Percentiles rank a stretch among this genome's conserved stretches.
Conservation (phyloP, 2,329 filamentous ascomycete species). For the Thielaviopsis punctulata region DNA sequence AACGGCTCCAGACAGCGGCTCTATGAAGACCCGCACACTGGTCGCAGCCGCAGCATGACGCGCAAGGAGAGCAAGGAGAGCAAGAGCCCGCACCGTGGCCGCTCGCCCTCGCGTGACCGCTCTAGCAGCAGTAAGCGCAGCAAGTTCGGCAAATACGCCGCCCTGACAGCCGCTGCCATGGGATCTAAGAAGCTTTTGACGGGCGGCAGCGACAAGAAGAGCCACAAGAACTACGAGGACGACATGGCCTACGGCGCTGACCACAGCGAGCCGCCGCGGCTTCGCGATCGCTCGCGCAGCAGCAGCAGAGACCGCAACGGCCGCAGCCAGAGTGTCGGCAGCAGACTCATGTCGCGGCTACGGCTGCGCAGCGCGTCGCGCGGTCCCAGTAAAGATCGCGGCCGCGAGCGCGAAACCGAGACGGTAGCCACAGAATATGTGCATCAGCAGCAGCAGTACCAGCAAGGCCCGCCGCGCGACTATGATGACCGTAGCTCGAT, state of each 20-base stretch:
- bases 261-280: constrained; percentile 35
- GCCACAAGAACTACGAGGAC: constrained; percentile 2
- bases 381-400: constrained; percentile 16
- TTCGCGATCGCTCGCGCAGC: constrained; percentile 22
- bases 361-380: constrained; percentile 26
- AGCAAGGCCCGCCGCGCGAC: constrained; percentile 20
- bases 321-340: constrained; percentile 27
- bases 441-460: constrained; percentile 35
- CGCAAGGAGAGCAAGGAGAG: constrained; percentile 20
- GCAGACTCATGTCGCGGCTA: neutral
- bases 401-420: constrained; percentile 14
- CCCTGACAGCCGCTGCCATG: constrained; percentile 43
- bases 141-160: constrained; percentile 28
- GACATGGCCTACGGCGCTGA: constrained; percentile 12
- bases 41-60: constrained; percentile 54
- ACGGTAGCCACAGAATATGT: neutral
- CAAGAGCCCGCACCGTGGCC: constrained; percentile 35
- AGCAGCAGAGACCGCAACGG: constrained; percentile 24
- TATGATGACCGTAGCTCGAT: neutral
- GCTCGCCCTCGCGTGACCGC: constrained; percentile 13
- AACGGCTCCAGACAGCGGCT: constrained; percentile 59
- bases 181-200: constrained; percentile 40
- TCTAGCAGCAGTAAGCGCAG: constrained; percentile 27
- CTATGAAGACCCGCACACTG: constrained; percentile 39
- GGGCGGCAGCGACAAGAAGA: constrained; percentile 18